Evolutionary conservation across 2,329 filamentous ascomycete species (phyloP).

Genomic region (Pestalotiopsis sp.): DNA sequence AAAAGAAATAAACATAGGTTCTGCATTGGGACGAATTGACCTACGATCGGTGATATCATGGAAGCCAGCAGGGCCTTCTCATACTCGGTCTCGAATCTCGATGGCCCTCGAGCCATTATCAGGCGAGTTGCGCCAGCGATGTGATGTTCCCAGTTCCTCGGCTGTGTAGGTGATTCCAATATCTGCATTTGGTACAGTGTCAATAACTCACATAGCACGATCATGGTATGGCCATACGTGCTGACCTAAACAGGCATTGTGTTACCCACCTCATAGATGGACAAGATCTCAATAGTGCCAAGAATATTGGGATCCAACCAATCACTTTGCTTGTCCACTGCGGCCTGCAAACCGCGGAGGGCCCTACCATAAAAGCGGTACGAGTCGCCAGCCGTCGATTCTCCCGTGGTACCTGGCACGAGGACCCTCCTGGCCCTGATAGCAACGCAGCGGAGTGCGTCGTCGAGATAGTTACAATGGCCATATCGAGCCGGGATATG

Average conservation of each 20-base stretch:
- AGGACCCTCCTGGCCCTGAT: conserved; percentile 17
- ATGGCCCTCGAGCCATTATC: conserved; percentile 18
- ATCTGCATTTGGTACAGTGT: conserved; percentile 1
- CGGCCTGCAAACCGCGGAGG: conserved; percentile 13
- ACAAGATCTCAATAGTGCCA: conserved; percentile 19
- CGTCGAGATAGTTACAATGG: conserved; percentile 16
- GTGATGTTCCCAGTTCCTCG: conserved; percentile 17
- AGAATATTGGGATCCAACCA: conserved; percentile 16
- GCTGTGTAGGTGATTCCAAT: conserved; percentile 13
- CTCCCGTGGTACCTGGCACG: not conserved
- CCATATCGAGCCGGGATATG: conserved; percentile 18
- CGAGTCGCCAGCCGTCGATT: not conserved
- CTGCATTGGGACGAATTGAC: not conserved
- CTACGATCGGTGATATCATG: conserved; percentile 13
- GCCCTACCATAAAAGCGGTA: conserved; percentile 14
- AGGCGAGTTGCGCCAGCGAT: conserved; percentile 19
- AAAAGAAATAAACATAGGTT: too few relatives aligned
- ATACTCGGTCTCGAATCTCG: conserved; percentile 17
- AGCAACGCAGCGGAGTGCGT: conserved; percentile 20
- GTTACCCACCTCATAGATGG: conserved; percentile 19
- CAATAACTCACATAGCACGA: not conserved
- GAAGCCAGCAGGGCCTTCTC: conserved; percentile 18
- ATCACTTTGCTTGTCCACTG: conserved; percentile 8
- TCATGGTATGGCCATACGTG: not conserved
- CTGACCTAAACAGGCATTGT: not conserved